Evolutionary conservation across 805 yeast species (phyloP).

Genomic region (Ogataea henricii): DNA sequence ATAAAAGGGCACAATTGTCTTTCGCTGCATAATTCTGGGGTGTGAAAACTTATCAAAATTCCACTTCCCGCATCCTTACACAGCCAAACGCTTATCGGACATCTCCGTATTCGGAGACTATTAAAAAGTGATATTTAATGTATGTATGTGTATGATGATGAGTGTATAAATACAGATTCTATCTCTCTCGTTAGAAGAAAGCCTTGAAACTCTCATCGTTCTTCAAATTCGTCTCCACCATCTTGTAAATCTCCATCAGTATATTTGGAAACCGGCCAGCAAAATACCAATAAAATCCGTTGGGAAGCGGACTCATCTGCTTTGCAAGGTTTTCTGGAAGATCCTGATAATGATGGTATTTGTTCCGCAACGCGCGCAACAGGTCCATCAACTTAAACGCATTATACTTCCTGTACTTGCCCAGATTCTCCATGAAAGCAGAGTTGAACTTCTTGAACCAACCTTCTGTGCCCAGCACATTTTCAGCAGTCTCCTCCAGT

Average conservation of each 20-base stretch:
- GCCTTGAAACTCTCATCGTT: slow-evolving; percentile 61
- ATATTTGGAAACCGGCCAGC: slow-evolving; percentile 73
- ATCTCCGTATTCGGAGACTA: not conserved
- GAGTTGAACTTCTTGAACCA: slow-evolving; percentile 79
- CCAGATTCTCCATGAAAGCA: slow-evolving; percentile 78
- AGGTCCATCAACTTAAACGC: slow-evolving; percentile 79
- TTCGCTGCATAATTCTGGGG: not conserved
- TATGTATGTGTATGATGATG: not conserved
- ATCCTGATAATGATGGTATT: slow-evolving; percentile 93
- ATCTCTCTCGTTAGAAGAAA: slow-evolving; percentile 34
- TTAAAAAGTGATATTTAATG: not conserved
- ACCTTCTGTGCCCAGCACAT: slow-evolving; percentile 60
- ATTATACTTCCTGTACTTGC: slow-evolving; percentile 87
- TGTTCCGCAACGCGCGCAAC: slow-evolving; percentile 86
- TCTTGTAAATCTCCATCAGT: slow-evolving; percentile 70
- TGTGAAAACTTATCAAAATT: no score
- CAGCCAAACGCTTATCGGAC: not conserved
- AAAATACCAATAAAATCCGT: slow-evolving; percentile 81
- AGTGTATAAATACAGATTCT: not conserved
- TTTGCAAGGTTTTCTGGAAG: slow-evolving; percentile 65
- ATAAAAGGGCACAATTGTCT: not conserved
- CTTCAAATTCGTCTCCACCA: slow-evolving; percentile 57
- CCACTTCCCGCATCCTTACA: not conserved
- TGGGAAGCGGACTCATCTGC: slow-evolving; percentile 78
- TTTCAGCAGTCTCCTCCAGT: slow-evolving; percentile 70